These are phyloP conservation scores for Stemphylium vesicarium DNA, from an alignment of 2,329 filamentous ascomycete genomes.

Conservation along the genomic window DNA sequence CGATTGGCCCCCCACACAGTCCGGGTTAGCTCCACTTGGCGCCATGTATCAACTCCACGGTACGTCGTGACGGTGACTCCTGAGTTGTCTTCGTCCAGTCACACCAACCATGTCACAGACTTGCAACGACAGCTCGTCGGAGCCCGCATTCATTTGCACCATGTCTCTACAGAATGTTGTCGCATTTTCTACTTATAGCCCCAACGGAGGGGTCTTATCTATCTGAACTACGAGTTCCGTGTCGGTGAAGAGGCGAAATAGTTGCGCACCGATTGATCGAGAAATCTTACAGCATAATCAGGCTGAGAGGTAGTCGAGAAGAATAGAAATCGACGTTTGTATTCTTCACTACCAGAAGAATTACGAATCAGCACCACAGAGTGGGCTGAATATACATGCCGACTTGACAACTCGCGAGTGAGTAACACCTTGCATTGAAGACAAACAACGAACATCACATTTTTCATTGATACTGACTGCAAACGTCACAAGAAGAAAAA, in stretches of 20 bases:
- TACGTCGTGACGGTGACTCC: conserved; percentile 28
- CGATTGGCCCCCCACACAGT: conserved; percentile 24
- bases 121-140: conserved; percentile 29
- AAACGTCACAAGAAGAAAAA: neutral
- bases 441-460: neutral
- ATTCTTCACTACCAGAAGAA: neutral
- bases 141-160: conserved; percentile 31
- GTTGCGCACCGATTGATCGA: conserved; percentile 33
- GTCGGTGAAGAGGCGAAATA: conserved; percentile 35
- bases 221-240: conserved; percentile 49
- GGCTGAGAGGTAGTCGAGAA: neutral
- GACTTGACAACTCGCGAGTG: conserved; percentile 10
- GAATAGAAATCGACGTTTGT: neutral
- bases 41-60: conserved; percentile 14
- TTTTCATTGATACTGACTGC: neutral
- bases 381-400: neutral
- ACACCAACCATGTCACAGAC: conserved; percentile 38
- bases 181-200: conserved; percentile 54
- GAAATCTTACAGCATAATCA: conserved; percentile 10
- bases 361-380: neutral
- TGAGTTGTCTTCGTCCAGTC: conserved; percentile 28
- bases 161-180: conserved; percentile 33
- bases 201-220: conserved; percentile 60
- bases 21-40: conserved; percentile 27
- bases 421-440: neutral